phyloP scores from a whole-genome alignment of 2,329 filamentous ascomycete species.

The Fusarium lateritium region DNA sequence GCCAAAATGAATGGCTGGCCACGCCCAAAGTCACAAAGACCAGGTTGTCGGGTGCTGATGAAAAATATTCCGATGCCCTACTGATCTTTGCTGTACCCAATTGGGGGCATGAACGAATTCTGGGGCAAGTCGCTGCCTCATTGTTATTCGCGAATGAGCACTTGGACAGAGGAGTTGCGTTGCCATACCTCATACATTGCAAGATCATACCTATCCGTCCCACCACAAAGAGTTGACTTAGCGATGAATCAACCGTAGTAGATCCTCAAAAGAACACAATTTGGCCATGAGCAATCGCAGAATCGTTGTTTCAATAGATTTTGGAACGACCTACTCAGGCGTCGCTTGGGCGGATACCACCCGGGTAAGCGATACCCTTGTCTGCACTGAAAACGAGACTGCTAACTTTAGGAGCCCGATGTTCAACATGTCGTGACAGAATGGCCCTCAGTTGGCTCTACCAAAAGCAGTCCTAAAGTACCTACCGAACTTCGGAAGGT shows the following conservation, averaged over 20 bases:
- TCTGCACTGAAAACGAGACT: conserved; percentile 7
- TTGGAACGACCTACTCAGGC: conserved; percentile 70
- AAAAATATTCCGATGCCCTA: conserved; percentile 38
- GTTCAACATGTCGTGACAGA: conserved; percentile 59
- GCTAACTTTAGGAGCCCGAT: conserved; percentile 55
- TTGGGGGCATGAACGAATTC: conserved; percentile 34
- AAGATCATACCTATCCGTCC: conserved; percentile 32
- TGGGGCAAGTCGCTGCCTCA: conserved; percentile 36
- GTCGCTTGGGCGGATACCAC: conserved; percentile 66
- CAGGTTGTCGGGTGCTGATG: conserved; percentile 39
- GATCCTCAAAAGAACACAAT: conserved; percentile 28
- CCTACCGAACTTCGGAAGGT: conserved; percentile 64
- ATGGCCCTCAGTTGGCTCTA: conserved; percentile 59
- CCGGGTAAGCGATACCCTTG: conserved; percentile 49
- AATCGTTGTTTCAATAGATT: conserved; percentile 69
- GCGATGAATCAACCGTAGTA: conserved; percentile 40
- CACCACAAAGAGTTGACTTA: conserved; percentile 42
- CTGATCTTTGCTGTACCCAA: conserved; percentile 27
- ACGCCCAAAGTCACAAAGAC: conserved; percentile 24
- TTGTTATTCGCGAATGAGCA: conserved; percentile 20
- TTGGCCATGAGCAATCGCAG: conserved; percentile 54
- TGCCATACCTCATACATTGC: conserved; percentile 23
- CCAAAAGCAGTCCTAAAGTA: conserved; percentile 60
- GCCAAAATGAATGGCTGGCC: conserved; percentile 26
- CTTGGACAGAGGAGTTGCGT: conserved; percentile 26